A percentile compares a stretch with the other conserved stretches of the same genome.
Evolutionary conservation across 106 monocot species (phyloP).

Genomic region (Dendrobium catenatum): DNA sequence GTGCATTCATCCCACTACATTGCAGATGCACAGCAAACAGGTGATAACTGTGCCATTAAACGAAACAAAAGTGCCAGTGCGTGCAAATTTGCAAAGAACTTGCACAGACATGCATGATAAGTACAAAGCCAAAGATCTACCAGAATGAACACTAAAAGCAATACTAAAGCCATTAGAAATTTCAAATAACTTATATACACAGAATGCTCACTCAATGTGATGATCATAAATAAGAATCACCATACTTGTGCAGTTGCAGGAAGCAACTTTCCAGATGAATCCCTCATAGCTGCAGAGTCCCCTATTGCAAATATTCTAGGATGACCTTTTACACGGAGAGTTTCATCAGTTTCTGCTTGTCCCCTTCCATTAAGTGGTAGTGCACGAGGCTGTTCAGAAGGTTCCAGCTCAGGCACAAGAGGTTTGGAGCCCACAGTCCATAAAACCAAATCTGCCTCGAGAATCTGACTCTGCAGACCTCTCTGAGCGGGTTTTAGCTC

Average conservation of each 20-base stretch:
- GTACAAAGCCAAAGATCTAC: too few relatives aligned
- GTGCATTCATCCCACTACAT: too few relatives aligned
- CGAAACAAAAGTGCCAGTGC: too few relatives aligned
- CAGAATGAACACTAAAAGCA: too few relatives aligned
- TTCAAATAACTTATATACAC: neutral
- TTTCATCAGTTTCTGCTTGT: conserved; percentile 88
- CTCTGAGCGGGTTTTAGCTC: conserved; percentile 87
- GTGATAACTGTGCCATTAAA: too few relatives aligned
- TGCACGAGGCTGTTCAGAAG: conserved; percentile 21
- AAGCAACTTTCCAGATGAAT: conserved; percentile 63
- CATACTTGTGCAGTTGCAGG: conserved; percentile 92
- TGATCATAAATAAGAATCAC: conserved; percentile 4
- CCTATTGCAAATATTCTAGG: conserved; percentile 92
- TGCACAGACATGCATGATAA: too few relatives aligned
- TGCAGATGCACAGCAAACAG: too few relatives aligned
- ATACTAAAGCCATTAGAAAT: neutral
- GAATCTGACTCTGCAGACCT: conserved; percentile 46
- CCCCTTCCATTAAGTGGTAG: conserved; percentile 77
- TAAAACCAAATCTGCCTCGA: conserved; percentile 81
- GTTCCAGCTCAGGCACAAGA: conserved; percentile 46
- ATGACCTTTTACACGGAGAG: conserved; percentile 90
- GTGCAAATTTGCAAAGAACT: too few relatives aligned
- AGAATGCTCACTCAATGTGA: neutral
- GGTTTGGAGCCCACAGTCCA: conserved; percentile 95
- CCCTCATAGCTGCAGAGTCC: conserved; percentile 86